Evolutionary conservation across 2,329 filamentous ascomycete species (phyloP), one percentile per base, ranked within the genome.

Genomic region (Colletotrichum sp.): DNA sequence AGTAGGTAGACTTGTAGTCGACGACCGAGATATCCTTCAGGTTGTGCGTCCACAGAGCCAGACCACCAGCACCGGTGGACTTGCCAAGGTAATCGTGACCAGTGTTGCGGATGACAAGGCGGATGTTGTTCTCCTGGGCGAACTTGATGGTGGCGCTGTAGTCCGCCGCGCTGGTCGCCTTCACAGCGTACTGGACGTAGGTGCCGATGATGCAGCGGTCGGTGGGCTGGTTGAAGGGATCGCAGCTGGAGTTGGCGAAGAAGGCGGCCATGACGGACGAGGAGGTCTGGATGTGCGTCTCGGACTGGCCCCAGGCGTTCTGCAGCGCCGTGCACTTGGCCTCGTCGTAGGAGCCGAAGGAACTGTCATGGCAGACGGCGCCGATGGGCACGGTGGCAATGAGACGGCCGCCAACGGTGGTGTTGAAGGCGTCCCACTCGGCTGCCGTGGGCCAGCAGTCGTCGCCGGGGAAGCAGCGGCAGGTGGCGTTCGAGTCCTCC

Each of bases 351-450:
- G 80, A 84, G 79, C 92, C 83, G 79, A 90, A 91, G 21, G 80
- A 84, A 18, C 84, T 85, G 30, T 85, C 84, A 76, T 92, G 90
- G 77, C 90, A 92, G 3, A 87, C 84, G 4, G 84, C 80, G 5
- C 85, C 90, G 12, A 91, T 79, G 2, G 91, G 90, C 1, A 88
- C 82, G 0, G 88, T 91, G 2, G 84, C 83, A 36, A 92, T 83
- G 28, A 92, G 82, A 12, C 82, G 83, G 0, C 91, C 91, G 5
- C 83, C 82, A 1, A 92, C 82, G 3, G 89, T 88, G 32, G 80
- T 60, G 79, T 92, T 92, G 77, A 92, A 85, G 4, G 78, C 68
- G 9, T 80, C 77, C 90, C 90, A 92, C n/a, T 82, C 79, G 8
- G 77, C 66, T 4, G 74, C 30, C 0, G 83, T 83, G 1, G 91